Evolutionary conservation across 2,329 filamentous ascomycete species (phyloP).

Genomic region (Colletotrichum sp.): DNA sequence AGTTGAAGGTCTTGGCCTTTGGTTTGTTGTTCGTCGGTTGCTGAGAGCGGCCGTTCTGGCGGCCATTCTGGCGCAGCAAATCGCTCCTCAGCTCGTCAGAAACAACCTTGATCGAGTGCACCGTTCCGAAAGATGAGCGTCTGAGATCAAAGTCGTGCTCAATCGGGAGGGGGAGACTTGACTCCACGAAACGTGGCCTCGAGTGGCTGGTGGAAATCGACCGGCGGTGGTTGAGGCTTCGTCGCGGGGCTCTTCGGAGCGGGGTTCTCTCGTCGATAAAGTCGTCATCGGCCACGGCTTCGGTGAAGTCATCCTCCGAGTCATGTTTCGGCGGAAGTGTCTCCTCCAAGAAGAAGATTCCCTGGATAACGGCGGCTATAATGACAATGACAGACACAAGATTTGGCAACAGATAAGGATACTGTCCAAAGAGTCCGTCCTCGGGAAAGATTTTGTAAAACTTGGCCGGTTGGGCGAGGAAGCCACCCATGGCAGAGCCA

Average conservation of each 20-base stretch:
- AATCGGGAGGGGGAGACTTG: conserved; percentile 35
- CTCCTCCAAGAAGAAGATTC: conserved; percentile 64
- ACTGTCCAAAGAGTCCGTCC: conserved; percentile 57
- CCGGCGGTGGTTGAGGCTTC: conserved; percentile 17
- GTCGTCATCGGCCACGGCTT: conserved; percentile 25
- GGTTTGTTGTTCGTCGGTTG: conserved; percentile 15
- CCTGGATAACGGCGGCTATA: conserved; percentile 67
- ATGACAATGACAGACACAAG: conserved; percentile 69
- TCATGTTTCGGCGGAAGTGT: conserved; percentile 33
- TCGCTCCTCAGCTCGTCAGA: conserved; percentile 22
- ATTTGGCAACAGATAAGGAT: conserved; percentile 67
- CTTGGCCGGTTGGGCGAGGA: conserved; percentile 37
- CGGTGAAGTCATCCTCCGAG: conserved; percentile 13
- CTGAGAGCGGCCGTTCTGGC: neutral
- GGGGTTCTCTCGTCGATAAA: conserved; percentile 31
- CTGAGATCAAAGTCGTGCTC: conserved; percentile 40
- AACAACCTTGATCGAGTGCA: conserved; percentile 40
- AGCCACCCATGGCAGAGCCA: conserved; percentile 41
- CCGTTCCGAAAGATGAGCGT: conserved; percentile 44
- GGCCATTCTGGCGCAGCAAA: neutral
- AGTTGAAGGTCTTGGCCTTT: conserved; percentile 33
- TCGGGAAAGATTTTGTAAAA: conserved; percentile 39
- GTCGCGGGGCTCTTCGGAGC: conserved; percentile 27
- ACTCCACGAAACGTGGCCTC: conserved; percentile 35
- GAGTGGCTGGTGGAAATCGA: conserved; percentile 25